phyloP scores from a whole-genome alignment of 371 early-diverging fungal species.

The Mucor ambiguus region DNA sequence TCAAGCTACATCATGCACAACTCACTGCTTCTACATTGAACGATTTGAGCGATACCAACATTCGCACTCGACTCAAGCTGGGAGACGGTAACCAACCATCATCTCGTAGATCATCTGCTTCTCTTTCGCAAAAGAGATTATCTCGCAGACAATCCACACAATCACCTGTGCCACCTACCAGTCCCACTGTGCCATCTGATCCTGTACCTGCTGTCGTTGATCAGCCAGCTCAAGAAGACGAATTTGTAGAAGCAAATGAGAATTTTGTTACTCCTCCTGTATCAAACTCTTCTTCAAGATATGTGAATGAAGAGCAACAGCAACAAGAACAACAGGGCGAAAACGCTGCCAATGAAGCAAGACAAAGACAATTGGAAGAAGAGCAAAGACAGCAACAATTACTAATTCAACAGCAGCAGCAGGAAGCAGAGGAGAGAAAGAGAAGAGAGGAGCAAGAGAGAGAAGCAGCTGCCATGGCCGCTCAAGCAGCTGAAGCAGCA shows the following conservation, averaged over 20 bases:
- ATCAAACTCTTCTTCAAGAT: not conserved
- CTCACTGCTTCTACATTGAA: constrained; percentile 49
- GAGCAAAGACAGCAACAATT: constrained; percentile 4
- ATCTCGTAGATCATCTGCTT: constrained; percentile 40
- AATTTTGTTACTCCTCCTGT: constrained; percentile 16
- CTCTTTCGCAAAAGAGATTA: constrained; percentile 36
- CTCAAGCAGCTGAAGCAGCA: constrained; percentile 15
- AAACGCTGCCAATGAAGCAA: constrained; percentile 2
- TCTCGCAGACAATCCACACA: constrained; percentile 38
- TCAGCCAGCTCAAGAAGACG: constrained; percentile 26
- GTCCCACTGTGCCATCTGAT: constrained; percentile 12
- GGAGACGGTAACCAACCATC: constrained; percentile 36
- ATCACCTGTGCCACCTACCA: constrained; percentile 25
- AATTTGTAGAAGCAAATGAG: constrained; percentile 43
- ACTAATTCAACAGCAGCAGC: constrained; percentile 13
- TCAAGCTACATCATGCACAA: constrained; percentile 57
- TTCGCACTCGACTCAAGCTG: constrained; percentile 45
- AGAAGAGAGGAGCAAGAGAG: constrained; percentile 15
- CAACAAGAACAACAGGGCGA: not conserved
- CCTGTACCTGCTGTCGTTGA: constrained; percentile 22
- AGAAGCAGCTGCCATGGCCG: constrained; percentile 15
- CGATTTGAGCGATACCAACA: constrained; percentile 44
- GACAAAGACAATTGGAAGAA: constrained; percentile 11
- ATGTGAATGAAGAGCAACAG: not conserved
- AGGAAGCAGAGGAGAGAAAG: constrained; percentile 10